phyloP scores from a whole-genome alignment of 768 basidiomycete genomes.

The Mycena sanguinolenta region DNA sequence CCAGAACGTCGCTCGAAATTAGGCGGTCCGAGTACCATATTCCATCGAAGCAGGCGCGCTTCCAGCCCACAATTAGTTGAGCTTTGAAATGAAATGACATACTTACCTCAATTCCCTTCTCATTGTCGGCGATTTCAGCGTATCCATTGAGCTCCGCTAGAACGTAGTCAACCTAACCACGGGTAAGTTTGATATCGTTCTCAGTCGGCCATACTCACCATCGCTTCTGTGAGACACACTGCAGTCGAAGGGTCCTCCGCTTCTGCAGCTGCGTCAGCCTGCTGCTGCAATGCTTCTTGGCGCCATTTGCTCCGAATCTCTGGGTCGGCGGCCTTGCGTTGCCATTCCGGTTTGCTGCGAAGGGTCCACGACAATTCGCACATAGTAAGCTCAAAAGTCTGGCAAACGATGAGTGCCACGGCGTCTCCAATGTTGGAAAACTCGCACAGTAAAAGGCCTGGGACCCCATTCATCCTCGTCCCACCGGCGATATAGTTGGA shows the following conservation, averaged over 20 bases:
- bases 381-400: not conserved
- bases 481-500: not conserved
- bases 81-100: not conserved
- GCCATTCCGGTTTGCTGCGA: slow-evolving; percentile 25
- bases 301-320: slow-evolving; percentile 25
- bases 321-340: slow-evolving; percentile 20
- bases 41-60: slow-evolving; percentile 23
- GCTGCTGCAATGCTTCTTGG: slow-evolving; percentile 7
- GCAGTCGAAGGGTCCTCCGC: not conserved
- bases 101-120: slow-evolving; percentile 29
- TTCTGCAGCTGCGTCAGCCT: not conserved
- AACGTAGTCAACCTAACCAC: slow-evolving; percentile 36
- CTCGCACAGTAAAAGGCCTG: not conserved
- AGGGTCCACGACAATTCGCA: slow-evolving; percentile 29
- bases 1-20: slow-evolving; percentile 34
- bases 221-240: slow-evolving; percentile 6
- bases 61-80: slow-evolving; percentile 3
- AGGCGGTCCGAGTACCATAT: slow-evolving; percentile 22
- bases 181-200: no score
- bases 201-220: not conserved
- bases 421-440: not conserved
- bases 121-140: slow-evolving; percentile 30
- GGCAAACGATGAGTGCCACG: slow-evolving; percentile 33
- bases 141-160: slow-evolving; percentile 37
- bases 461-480: not conserved